Evolutionary conservation across 2,329 filamentous ascomycete species (phyloP), one percentile per base, ranked within the genome.

Genomic region (Pyrenophora teres): DNA sequence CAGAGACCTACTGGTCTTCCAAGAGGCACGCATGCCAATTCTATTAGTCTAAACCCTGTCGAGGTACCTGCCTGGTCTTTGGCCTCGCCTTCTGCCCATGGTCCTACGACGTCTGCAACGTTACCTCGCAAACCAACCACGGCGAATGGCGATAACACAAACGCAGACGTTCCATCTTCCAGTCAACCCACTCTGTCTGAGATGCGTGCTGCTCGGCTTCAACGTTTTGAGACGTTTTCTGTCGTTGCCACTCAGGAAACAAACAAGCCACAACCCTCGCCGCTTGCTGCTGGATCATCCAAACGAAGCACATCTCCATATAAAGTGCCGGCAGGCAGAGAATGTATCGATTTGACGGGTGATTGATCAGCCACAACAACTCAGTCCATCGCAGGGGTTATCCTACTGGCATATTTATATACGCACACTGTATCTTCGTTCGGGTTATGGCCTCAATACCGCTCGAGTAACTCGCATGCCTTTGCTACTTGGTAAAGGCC

Each of bases 281-380:
- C 46, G 23, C 2, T 39, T 27, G 15, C 10, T 16, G 19, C 23
- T 12, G 35, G 9, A 8, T 12, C 23, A 16, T 30, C n/a, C 8
- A 18, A 31, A 10, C 35, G 6, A 43, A 33, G 6, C 21, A 10
- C 5, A 18, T 13, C 33, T 19, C 15, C 27, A 13, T 35, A 32
- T n/a, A 16, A 31, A 4, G 15, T 47, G 10, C 47, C 50, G 10
- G 15, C 13, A 8, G 50, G 40, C 10, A 25, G 47, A 12, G 50
- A 52, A 10, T 59, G 47, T 45, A 56, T 59, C 19, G 56, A 59
- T 36, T 30, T 59, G n/a, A 59, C 54, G 4, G 54, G 52, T 25
- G 53, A 57, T 38, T 57, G 42, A 46, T 46, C n/a, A 38, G 10
- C 9, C 19, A 6, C 10, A 23, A 13, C 2, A 21, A n/a, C 18